Base-by-base conservation (phyloP, 148 eudicot species). In the Pharnaceum exiguum region DNA sequence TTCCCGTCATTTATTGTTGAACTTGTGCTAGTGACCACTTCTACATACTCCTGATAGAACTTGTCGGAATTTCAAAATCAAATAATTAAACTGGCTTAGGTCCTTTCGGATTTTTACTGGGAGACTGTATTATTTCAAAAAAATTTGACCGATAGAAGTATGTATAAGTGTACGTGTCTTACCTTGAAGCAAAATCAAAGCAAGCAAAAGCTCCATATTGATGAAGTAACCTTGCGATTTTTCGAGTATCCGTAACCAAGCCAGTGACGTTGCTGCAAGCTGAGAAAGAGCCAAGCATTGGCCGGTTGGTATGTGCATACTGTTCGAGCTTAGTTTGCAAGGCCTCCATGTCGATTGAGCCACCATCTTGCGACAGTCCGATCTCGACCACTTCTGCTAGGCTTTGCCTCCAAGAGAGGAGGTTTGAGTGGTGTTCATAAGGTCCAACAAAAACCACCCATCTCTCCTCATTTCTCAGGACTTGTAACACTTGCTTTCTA, bases 201-300 rank as follows among this genome's bases (percentile, higher is more conserved):
- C 83, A 78, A 22, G 79, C 83, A 46, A 78, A 78, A 2, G 83
- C 83, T 0, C 83, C 83, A 27, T 71, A 66, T 24, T 15, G 63
- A 31, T 78, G 83, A 32, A 78, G 77, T 16, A 78, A 19, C 4
- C 33, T 38, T 0, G 83, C 77, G 48, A 78, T 6, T 5, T 66
- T 71, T 51, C 74, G 69, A 10, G 77, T 78, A 52, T 75, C 77
- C 1, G 74, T 46, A 15, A 67, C 71, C 38, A 71, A 63, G 33
- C 94, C 94, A n/a, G 86, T 80, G 13, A 86, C 94, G 51, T 85
- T 85, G 38, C 93, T 85, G 46, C 88, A 85, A 55, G 93, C 88
- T 0, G 93, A 85, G 55, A 86, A 82, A 4, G 94, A 86, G 1
- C 86, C 94, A 37, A 86, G 19, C 76, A 86, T 79, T 3, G 82